phyloP scores from a whole-genome alignment of 306 rosid species.

The Cucumis cinereus region DNA sequence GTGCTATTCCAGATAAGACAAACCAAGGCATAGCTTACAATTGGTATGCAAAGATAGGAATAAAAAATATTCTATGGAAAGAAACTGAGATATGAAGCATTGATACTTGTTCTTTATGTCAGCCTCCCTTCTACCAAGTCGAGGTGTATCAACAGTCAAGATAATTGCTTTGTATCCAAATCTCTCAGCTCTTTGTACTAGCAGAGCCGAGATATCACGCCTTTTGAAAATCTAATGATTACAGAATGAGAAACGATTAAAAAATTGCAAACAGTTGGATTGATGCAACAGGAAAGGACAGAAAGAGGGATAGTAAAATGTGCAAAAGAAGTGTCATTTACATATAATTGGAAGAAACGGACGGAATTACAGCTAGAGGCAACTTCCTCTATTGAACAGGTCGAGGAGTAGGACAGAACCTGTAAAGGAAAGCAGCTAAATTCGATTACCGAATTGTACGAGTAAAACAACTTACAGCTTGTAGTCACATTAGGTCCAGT shows the following conservation, averaged over 20 bases:
- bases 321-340: constrained; percentile 8
- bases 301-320: not conserved
- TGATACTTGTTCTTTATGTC: constrained; percentile 49
- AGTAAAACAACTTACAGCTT: not conserved
- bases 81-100: not conserved
- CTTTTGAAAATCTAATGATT: constrained; percentile 34
- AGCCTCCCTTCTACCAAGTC: constrained; percentile 59
- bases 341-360: constrained; percentile 66
- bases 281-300: not conserved
- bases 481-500: not conserved
- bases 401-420: constrained; percentile 34
- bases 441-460: not conserved
- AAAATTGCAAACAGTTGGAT: not conserved
- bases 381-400: constrained; percentile 54
- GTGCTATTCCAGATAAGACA: not conserved
- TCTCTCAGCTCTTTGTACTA: constrained; percentile 47
- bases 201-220: constrained; percentile 32
- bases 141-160: constrained; percentile 44
- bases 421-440: not conserved
- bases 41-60: not conserved
- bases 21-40: not conserved
- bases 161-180: constrained; percentile 50
- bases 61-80: not conserved
- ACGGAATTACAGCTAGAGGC: constrained; percentile 60
- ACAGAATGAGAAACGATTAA: not conserved